Conservation (phyloP, 768 basidiomycete species). For the Guyanaporus albipodus region DNA sequence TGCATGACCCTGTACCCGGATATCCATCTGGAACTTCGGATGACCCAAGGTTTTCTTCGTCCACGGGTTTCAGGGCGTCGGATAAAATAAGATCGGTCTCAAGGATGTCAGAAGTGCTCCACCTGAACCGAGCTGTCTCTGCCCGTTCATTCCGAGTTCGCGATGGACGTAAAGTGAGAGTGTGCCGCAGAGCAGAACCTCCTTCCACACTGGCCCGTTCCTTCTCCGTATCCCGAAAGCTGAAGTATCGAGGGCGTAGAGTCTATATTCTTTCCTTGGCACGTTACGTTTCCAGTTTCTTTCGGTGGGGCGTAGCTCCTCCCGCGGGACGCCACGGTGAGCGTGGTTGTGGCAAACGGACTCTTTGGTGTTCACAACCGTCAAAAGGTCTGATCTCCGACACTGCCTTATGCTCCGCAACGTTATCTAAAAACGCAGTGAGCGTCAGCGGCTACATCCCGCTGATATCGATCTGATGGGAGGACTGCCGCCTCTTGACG, state of each 20-base stretch:
- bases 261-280: background rate
- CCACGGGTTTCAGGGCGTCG: constrained; percentile 1
- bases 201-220: background rate
- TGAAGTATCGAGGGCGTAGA: background rate
- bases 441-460: constrained; percentile 6
- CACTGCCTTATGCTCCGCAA: constrained; percentile 14
- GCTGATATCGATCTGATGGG: constrained; percentile 6
- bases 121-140: background rate
- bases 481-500: constrained; percentile 8
- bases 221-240: background rate
- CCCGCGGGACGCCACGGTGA: background rate
- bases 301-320: background rate
- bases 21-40: constrained; percentile 4
- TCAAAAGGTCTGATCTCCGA: constrained; percentile 6
- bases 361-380: background rate
- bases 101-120: constrained; percentile 1
- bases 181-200: background rate
- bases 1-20: constrained; percentile 14
- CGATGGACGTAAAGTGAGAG: background rate
- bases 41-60: constrained; percentile 3
- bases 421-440: constrained; percentile 1
- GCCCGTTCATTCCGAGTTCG: background rate
- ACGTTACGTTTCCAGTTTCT: constrained; percentile 4
- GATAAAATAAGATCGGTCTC: background rate
- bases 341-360: constrained; percentile 1